Evolutionary conservation across 306 rosid genomes (phyloP).

Genomic region (Mucuna pruriens): DNA sequence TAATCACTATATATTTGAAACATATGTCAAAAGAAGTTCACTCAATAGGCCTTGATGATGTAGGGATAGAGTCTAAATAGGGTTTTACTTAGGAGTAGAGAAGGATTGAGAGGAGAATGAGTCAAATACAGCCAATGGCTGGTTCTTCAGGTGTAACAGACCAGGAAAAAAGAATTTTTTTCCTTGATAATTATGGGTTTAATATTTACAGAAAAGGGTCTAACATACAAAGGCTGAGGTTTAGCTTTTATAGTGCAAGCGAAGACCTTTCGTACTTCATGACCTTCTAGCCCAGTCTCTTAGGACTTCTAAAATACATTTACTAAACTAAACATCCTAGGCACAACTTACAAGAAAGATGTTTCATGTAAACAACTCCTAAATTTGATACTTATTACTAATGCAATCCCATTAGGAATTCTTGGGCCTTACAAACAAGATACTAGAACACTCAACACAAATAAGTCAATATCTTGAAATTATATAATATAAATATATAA

Average conservation of each 20-base stretch:
- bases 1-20: not conserved
- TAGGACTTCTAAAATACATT: not conserved
- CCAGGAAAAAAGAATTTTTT: not conserved
- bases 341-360: not conserved
- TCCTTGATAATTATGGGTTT: not conserved
- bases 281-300: not conserved
- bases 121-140: not conserved
- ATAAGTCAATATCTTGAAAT: not conserved
- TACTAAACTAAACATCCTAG: not conserved
- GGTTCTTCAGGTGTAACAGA: not conserved
- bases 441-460: not conserved
- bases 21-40: not conserved
- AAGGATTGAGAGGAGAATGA: not conserved
- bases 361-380: not conserved
- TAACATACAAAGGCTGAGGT: not conserved
- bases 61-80: not conserved
- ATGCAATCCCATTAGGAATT: not conserved
- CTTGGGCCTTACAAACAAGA: not conserved
- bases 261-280: no score
- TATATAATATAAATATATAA: not conserved
- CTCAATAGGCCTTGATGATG: not conserved
- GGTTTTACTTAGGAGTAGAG: not conserved
- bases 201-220: not conserved
- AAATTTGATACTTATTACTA: not conserved
- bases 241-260: no score